These are phyloP conservation scores for Oryza nivara DNA, from an alignment of 176 grass and related monocot genomes.

Conservation along the genomic window DNA sequence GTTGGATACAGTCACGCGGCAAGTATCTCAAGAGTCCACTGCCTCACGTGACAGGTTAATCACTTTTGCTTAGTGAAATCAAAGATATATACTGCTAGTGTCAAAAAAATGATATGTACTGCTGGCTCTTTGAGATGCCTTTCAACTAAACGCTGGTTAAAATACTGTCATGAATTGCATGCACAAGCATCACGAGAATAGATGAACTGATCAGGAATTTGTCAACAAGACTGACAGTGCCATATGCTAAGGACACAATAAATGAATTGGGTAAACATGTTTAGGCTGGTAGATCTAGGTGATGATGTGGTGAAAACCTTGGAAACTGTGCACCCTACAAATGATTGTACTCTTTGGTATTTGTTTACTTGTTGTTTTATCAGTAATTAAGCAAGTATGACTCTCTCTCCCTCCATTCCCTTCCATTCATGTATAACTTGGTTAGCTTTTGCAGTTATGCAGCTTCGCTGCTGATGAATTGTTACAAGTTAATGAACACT, in stretches of 20 bases:
- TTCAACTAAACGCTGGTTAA: conserved; percentile 37
- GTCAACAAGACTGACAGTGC: conserved; percentile 39
- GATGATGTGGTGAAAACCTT: conserved; percentile 51
- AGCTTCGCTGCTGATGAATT: conserved; percentile 9
- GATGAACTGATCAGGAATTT: conserved; percentile 39
- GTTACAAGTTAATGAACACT: conserved; percentile 12
- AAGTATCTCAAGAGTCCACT: conserved; percentile 53
- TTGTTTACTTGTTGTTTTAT: conserved; percentile 1
- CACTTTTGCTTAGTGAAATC: conserved; percentile 40
- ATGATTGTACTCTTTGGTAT: conserved; percentile 39
- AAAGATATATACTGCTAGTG: background rate
- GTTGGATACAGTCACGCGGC: conserved; percentile 47
- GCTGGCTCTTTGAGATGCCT: conserved; percentile 33
- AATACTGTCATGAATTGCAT: conserved; percentile 26
- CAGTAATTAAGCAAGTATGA: conserved; percentile 8
- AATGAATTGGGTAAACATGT: conserved; percentile 38
- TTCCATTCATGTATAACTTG: conserved; percentile 28
- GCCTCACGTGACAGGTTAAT: conserved; percentile 58
- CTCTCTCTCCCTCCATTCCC: conserved; percentile 6
- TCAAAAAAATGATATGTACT: background rate
- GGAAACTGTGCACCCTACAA: conserved; percentile 35
- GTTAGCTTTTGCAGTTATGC: conserved; percentile 37
- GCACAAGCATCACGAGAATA: conserved; percentile 37
- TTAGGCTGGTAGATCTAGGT: conserved; percentile 48
- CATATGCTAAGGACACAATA: conserved; percentile 41